Evolutionary conservation across 768 basidiomycete species (phyloP), one percentile per base, ranked within the genome.

Genomic region (Fibroporia radiculosa): DNA sequence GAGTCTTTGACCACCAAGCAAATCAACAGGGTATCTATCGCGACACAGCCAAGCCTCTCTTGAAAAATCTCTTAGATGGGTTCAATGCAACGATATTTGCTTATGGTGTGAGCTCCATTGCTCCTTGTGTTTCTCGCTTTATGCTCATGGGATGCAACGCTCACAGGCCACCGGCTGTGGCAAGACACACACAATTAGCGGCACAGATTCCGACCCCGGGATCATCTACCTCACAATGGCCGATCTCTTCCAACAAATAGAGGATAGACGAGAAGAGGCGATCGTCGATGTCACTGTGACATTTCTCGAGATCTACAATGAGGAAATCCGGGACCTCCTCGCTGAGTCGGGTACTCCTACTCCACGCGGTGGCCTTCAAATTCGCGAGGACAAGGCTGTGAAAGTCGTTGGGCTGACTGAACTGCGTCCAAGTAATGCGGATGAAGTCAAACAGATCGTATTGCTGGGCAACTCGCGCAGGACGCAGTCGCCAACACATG

Each of bases 101-200:
- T 3, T 99, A 99, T 62, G 96, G 96, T 28, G 96, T 98, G 64
- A 62, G 88, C 36, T 25, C 50, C 49, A 18, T 40, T 26, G 25
- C 38, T 26, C 44, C 20, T 18, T 35, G 6, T 8, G 1, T 8
- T 22, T 20, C 19, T 19, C 1, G 3, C 31, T 29, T 22, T 41
- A 13, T 40, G 26, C n/a, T 26, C 40, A 20, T 13, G 16, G 24
- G 25, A 18, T 23, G 47, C 20, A 28, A 14, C 3, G n/a, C 13
- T 25, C 32, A n/a, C 58, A 98, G 96, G 96, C 96, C 19, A 98
- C 96, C n/a, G 96, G 96, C n/a, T 98, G 96, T 62, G 96, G 96
- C 52, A 99, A 99, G 66, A 99, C 96, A 4, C 93, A 98, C 65
- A 99, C 96, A 16, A 97, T 99, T 63, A 96, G 92, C 56, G 95